phyloP scores from a whole-genome alignment of 2,329 filamentous ascomycete genomes.

The Epichloe festucae region DNA sequence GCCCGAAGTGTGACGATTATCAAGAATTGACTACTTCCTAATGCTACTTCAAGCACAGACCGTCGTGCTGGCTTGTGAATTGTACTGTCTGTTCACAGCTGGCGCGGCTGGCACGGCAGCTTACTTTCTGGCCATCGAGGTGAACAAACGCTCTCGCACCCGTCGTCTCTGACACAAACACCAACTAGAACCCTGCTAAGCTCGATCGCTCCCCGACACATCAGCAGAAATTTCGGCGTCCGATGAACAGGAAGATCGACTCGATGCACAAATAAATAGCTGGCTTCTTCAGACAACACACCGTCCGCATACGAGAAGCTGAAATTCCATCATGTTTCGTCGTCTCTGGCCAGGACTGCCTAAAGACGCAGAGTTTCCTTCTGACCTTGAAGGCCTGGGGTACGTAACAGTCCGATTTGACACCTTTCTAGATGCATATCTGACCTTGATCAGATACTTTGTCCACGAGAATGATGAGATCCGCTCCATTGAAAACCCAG shows the following conservation, averaged over 20 bases:
- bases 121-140: background rate
- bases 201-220: background rate
- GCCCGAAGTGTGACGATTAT: background rate
- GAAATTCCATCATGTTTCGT: constrained; percentile 51
- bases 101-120: background rate
- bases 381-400: constrained; percentile 59
- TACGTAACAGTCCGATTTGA: constrained; percentile 19
- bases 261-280: background rate
- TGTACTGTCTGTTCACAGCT: background rate
- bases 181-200: background rate
- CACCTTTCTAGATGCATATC: background rate
- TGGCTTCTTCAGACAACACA: background rate
- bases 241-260: background rate
- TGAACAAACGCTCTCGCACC: background rate
- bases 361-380: constrained; percentile 52
- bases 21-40: too few relatives aligned
- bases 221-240: background rate
- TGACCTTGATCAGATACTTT: constrained; percentile 48
- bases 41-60: background rate
- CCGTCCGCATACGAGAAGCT: background rate
- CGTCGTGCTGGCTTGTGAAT: background rate
- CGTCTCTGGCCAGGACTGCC: constrained; percentile 56
- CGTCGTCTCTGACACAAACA: background rate
- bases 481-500: constrained; percentile 52
- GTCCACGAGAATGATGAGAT: constrained; percentile 65